phyloP scores from a whole-genome alignment of 75 land plant genomes.

The Azolla pinnata region DNA sequence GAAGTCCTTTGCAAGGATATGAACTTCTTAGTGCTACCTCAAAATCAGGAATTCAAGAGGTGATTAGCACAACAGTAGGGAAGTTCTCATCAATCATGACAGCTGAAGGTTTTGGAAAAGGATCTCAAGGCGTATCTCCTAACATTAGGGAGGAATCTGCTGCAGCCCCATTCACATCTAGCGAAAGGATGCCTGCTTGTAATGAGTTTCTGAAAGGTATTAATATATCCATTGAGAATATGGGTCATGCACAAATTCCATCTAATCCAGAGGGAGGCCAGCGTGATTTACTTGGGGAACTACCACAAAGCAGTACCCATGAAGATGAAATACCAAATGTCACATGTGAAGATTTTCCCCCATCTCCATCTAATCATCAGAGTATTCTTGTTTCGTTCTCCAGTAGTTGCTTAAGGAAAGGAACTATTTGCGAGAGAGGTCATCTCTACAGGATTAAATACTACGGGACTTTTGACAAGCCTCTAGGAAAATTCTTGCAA shows the following conservation, averaged over 20 bases:
- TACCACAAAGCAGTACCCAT: conserved; percentile 1
- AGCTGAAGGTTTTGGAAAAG: not conserved
- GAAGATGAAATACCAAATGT: conserved; percentile 5
- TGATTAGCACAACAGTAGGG: not conserved
- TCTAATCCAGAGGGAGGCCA: too few relatives aligned
- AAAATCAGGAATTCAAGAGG: not conserved
- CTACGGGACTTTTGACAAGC: conserved; percentile 86
- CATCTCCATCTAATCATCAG: conserved; percentile 53
- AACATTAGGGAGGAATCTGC: too few relatives aligned
- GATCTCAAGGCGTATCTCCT: too few relatives aligned
- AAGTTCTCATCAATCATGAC: not conserved
- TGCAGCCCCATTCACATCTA: too few relatives aligned
- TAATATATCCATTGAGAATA: too few relatives aligned
- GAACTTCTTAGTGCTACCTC: not conserved
- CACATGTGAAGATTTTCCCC: conserved; percentile 40
- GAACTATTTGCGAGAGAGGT: conserved; percentile 71
- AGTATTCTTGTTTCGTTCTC: conserved; percentile 83
- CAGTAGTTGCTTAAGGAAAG: conserved; percentile 59
- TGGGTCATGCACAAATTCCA: too few relatives aligned
- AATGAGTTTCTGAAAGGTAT: too few relatives aligned
- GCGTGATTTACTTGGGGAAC: too few relatives aligned
- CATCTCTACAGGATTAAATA: conserved; percentile 76
- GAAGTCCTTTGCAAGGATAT: not conserved
- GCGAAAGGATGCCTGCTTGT: too few relatives aligned
- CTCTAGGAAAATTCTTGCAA: conserved; percentile 69